Evolutionary conservation across 257 asterid species (phyloP).

Genomic region (Capsicum chinense): DNA sequence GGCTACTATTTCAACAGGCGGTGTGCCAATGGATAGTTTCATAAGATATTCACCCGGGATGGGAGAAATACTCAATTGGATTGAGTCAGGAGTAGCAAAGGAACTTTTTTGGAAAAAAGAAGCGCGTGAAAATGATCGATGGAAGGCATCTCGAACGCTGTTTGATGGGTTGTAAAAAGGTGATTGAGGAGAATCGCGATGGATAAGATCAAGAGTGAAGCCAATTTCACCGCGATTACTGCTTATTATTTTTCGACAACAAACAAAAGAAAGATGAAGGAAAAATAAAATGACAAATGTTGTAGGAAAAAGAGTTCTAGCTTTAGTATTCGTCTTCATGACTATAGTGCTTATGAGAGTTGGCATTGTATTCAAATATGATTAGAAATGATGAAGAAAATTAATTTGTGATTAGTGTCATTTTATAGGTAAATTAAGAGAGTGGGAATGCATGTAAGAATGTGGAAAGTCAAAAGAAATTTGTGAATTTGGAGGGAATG

Average conservation of each 20-base stretch:
- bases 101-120: constrained; percentile 22
- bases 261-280: constrained; percentile 7
- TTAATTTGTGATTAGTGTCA: not conserved
- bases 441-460: constrained; percentile 4
- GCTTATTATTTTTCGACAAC: not conserved
- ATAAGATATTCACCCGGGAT: constrained; percentile 40
- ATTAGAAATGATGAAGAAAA: not conserved
- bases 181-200: constrained; percentile 50
- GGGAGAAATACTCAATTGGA: not conserved
- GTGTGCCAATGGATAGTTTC: constrained; percentile 44
- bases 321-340: constrained; percentile 2
- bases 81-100: not conserved
- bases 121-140: constrained; percentile 52
- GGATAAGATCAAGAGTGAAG: constrained; percentile 55
- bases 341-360: not conserved
- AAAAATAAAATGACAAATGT: not conserved
- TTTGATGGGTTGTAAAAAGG: constrained; percentile 47
- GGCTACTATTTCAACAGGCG: constrained; percentile 40
- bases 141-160: constrained; percentile 29
- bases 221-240: constrained; percentile 25
- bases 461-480: not conserved
- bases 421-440: constrained; percentile 10
- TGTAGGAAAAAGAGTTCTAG: not conserved
- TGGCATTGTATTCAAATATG: no score
- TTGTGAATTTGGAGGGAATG: no score